Conservation (phyloP, 495 filamentous ascomycete species). For the Viridothelium virens region DNA sequence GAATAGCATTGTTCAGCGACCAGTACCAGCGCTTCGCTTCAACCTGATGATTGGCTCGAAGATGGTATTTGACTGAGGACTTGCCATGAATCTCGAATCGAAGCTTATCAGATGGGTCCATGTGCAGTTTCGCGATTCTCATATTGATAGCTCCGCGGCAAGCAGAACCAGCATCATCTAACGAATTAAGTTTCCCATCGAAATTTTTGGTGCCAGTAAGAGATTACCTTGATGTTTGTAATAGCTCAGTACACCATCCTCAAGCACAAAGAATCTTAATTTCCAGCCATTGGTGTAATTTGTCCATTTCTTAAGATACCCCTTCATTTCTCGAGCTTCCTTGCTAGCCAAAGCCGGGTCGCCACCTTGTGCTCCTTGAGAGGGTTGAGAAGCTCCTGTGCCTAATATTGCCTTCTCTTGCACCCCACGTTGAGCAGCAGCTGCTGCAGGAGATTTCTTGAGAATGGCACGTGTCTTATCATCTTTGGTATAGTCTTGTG, state of each 20-base stretch:
- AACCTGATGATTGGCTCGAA: constrained; percentile 93
- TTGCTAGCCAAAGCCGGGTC: constrained; percentile 65
- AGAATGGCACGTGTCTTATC: constrained; percentile 77
- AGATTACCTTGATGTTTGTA: constrained; percentile 85
- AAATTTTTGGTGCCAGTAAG: not conserved
- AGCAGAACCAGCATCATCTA: constrained; percentile 82
- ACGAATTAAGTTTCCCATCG: constrained; percentile 6
- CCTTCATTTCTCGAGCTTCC: constrained; percentile 92
- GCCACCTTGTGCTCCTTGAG: constrained; percentile 44
- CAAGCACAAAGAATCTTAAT: constrained; percentile 92
- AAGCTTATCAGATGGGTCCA: constrained; percentile 94
- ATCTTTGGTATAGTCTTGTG: constrained; percentile 96
- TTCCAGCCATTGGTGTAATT: constrained; percentile 97
- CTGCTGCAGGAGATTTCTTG: constrained; percentile 89
- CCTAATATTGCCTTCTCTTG: constrained; percentile 95
- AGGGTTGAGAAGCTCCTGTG: constrained; percentile 49
- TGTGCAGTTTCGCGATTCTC: constrained; percentile 86
- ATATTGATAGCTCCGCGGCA: constrained; percentile 98
- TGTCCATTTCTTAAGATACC: constrained; percentile 98
- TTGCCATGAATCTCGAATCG: constrained; percentile 97
- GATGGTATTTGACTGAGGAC: constrained; percentile 95
- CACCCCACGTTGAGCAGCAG: constrained; percentile 86
- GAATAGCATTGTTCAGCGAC: constrained; percentile 97
- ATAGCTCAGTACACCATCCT: constrained; percentile 95
- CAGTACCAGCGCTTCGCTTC: constrained; percentile 95